Base-by-base conservation (phyloP, 768 basidiomycete species). In the Boletus eberwhitei region DNA sequence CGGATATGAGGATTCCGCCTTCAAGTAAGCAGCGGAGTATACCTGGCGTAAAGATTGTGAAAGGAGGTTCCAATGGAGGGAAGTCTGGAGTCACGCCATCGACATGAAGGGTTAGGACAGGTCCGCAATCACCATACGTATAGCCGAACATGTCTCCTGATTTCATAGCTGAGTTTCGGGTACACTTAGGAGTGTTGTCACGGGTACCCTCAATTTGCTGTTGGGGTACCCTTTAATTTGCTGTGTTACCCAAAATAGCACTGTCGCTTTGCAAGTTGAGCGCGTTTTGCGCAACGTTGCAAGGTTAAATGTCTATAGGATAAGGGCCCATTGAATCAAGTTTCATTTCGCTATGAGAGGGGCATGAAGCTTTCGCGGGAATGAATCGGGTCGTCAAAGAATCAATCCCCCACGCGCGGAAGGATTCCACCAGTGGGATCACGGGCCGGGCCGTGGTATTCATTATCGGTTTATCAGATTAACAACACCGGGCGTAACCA, bases 21-120 rank as follows among this genome's bases (percentile, higher is more conserved):
- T 59, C 58, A n/a, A 57, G 45, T 55, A 68, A 61, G 50, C 64
- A 63, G 48, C 68, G 63, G 55, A 60, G 58, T 58, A 62, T 70
- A 62, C 69, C 70, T 37, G 70, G 69, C 37, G 69, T 70, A 16
- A 70, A 66, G 68, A 72, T 70, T 49, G 42, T 66, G 51, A 70
- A 66, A 39, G 59, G 54, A 16, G 50, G 51, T 7, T n/a, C 58
- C 42, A 59, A 58, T 54, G 61, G 60, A 48, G 60, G 60, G 41
- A 50, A 26, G 8, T 56, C 34, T 4, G 38, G 26, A 17, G 40
- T 49, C 55, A 47, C 41, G 42, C 55, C 55, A 41, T 59, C 53
- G 35, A 52, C 36, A 40, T 52, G 53, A 57, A 21, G 11, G 46
- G 47, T 54, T 14, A 21, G 51, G n/a, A 26, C 48, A 39, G 37